phyloP scores from a whole-genome alignment of 805 yeast genomes.

The Wickerhamiella azyma region DNA sequence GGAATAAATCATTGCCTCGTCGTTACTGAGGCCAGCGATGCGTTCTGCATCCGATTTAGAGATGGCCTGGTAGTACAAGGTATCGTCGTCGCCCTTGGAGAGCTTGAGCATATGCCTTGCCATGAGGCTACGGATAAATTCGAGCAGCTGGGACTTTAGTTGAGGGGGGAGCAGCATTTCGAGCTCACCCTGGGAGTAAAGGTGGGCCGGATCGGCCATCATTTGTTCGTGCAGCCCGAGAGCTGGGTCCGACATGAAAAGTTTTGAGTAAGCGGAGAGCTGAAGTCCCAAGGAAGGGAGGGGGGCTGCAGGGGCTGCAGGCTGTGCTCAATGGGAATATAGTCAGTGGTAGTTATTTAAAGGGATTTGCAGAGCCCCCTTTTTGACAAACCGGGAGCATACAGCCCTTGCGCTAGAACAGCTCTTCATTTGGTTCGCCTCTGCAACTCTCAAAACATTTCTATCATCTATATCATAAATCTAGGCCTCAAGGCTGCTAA shows the following conservation, averaged over 20 bases:
- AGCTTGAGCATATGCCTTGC: conserved; percentile 52
- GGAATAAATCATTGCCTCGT: conserved; percentile 82
- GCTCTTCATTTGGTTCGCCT: no score
- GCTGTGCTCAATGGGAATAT: background rate
- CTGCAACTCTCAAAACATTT: no score
- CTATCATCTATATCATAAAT: background rate
- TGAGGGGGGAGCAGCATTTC: conserved; percentile 34
- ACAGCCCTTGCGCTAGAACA: no score
- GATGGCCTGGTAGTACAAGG: conserved; percentile 60
- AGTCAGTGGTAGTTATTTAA: no score
- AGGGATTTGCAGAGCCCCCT: background rate
- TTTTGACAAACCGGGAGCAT: no score
- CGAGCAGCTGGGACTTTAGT: conserved; percentile 32
- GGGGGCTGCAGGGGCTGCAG: no score
- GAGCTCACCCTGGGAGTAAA: conserved; percentile 60
- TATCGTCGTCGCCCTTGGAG: conserved; percentile 48
- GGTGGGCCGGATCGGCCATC: conserved; percentile 36
- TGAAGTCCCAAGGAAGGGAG: background rate
- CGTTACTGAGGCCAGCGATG: conserved; percentile 63
- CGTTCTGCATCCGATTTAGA: conserved; percentile 60
- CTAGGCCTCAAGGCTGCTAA: conserved; percentile 39
- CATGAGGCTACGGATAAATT: conserved; percentile 33
- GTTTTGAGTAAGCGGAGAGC: background rate
- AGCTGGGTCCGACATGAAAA: conserved; percentile 27
- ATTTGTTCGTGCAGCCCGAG: conserved; percentile 47